Evolutionary conservation across 176 grass and related monocot species (phyloP).

Genomic region (Secale cereale): DNA sequence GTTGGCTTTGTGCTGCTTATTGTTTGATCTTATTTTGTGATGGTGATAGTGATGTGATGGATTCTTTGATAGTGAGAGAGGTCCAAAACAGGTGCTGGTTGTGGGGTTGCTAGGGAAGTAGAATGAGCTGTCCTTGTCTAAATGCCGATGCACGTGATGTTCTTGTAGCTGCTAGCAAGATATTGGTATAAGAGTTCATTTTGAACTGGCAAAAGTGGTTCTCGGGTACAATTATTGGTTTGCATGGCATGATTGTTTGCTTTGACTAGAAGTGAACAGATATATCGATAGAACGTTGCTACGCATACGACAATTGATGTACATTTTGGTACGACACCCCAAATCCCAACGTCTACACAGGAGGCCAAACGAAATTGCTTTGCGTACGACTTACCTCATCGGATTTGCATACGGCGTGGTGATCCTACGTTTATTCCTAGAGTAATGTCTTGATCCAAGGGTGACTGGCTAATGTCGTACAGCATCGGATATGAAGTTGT

Average conservation of each 20-base stretch:
- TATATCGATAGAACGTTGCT: neutral
- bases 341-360: no score
- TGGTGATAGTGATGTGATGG: constrained; percentile 29
- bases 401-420: no score
- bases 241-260: neutral
- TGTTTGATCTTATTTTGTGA: constrained; percentile 10
- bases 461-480: no score
- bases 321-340: no score
- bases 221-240: constrained; percentile 9
- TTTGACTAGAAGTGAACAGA: neutral
- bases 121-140: constrained; percentile 23
- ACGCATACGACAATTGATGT: no score
- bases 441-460: no score
- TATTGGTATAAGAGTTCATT: neutral
- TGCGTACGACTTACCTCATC: no score
- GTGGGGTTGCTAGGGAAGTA: constrained; percentile 23
- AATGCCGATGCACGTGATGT: neutral
- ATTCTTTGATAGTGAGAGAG: constrained; percentile 39
- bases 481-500: no score
- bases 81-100: constrained; percentile 28
- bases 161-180: constrained; percentile 17
- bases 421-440: no score
- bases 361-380: no score
- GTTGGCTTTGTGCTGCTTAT: neutral
- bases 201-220: neutral